phyloP scores from a whole-genome alignment of 108 stramenopile genomes.

The Cylindrotheca fusiformis region DNA sequence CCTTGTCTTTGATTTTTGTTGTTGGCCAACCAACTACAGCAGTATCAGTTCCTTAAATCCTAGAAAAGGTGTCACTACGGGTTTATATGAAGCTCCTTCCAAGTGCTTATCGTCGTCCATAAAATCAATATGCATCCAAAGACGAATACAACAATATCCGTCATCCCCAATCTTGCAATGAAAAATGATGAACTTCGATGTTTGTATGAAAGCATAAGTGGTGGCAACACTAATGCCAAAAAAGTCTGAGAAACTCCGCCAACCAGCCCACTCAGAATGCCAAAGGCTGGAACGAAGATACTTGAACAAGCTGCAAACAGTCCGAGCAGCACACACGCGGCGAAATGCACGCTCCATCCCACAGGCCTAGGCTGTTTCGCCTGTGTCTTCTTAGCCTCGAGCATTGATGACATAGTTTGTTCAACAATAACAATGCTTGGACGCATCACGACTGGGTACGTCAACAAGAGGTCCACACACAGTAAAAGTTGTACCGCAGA shows the following conservation, averaged over 20 bases:
- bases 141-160: slow-evolving; percentile 6
- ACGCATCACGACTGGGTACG: slow-evolving; percentile 36
- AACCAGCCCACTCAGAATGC: slow-evolving; percentile 26
- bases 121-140: slow-evolving; percentile 20
- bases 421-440: slow-evolving; percentile 26
- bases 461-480: slow-evolving; percentile 32
- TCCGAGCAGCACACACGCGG: slow-evolving; percentile 15
- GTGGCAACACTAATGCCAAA: slow-evolving; percentile 35
- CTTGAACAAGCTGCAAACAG: slow-evolving; percentile 17
- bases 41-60: too few species aligned
- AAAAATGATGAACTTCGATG: neutral
- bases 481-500: slow-evolving; percentile 19
- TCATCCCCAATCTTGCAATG: neutral
- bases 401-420: neutral
- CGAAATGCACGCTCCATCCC: slow-evolving; percentile 6
- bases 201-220: slow-evolving; percentile 20
- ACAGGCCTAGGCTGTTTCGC: neutral
- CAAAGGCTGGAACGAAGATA: slow-evolving; percentile 29
- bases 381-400: neutral
- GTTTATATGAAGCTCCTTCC: slow-evolving; percentile 19
- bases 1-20: too few species aligned
- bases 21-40: too few species aligned
- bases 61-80: too few species aligned
- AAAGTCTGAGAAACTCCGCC: slow-evolving; percentile 37
- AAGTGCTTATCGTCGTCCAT: slow-evolving; percentile 24